phyloP scores from a whole-genome alignment of 179 eudicot genomes.

The Camellia oleifera region DNA sequence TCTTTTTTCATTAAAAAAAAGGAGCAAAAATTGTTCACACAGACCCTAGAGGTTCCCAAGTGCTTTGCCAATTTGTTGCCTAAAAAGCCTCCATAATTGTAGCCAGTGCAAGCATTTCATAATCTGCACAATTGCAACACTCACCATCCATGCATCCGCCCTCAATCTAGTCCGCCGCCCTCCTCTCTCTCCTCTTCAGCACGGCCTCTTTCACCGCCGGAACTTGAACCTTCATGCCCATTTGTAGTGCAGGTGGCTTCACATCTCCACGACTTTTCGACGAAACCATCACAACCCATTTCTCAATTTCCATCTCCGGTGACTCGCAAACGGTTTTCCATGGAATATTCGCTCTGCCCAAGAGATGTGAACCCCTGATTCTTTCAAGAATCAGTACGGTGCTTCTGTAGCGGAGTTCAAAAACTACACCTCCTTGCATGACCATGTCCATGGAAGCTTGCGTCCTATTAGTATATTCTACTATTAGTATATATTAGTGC shows the following conservation, averaged over 20 bases:
- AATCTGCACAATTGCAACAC: too few relatives aligned
- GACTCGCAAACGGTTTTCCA: slow-evolving; percentile 46
- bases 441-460: slow-evolving; percentile 24
- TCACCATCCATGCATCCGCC: too few relatives aligned
- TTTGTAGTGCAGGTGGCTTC: slow-evolving; percentile 44
- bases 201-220: not conserved
- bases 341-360: slow-evolving; percentile 49
- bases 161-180: too few relatives aligned
- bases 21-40: too few relatives aligned
- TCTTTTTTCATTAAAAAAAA: too few relatives aligned
- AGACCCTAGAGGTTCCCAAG: too few relatives aligned
- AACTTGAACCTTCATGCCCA: slow-evolving; percentile 34
- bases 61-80: too few relatives aligned
- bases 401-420: slow-evolving; percentile 43
- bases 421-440: not conserved
- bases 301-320: slow-evolving; percentile 11
- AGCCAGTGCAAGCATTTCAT: too few relatives aligned
- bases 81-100: too few relatives aligned
- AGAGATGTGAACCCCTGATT: slow-evolving; percentile 26
- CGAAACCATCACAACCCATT: slow-evolving; percentile 11
- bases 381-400: slow-evolving; percentile 19
- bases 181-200: too few relatives aligned
- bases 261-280: slow-evolving; percentile 28
- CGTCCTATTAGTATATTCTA: too few relatives aligned
- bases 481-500: too few relatives aligned